Percentiles rank a stretch among this genome's conserved stretches.
Conservation (phyloP, 1,139 yeast genomes). For the Spathaspora jeffriesii region DNA sequence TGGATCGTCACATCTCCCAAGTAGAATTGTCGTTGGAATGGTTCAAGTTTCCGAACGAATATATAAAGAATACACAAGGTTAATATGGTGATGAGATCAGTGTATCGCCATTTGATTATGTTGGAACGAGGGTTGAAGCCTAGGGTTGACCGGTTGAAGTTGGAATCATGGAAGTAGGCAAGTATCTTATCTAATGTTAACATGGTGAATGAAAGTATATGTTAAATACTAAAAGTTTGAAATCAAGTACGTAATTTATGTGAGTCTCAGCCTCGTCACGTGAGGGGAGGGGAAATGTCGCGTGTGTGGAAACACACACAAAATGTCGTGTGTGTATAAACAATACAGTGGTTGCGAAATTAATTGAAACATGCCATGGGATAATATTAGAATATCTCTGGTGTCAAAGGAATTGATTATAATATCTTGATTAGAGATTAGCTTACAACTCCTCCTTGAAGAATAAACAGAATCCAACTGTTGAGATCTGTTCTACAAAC, state of each 20-base stretch:
- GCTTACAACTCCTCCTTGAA: too few species aligned
- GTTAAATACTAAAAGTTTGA: too few species aligned
- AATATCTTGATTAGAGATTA: too few species aligned
- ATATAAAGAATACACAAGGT: conserved; percentile 43
- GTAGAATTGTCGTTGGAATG: conserved; percentile 71
- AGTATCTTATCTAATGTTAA: neutral
- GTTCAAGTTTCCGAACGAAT: conserved; percentile 48
- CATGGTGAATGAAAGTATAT: neutral
- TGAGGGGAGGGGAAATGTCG: neutral
- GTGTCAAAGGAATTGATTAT: too few species aligned
- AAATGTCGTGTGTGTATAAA: too few species aligned
- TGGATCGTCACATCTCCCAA: conserved; percentile 47
- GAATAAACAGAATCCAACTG: too few species aligned
- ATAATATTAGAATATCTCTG: too few species aligned
- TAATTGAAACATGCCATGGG: neutral
- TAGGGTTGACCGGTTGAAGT: conserved; percentile 49
- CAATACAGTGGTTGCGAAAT: neutral
- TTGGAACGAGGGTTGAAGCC: conserved; percentile 30
- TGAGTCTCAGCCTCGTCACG: neutral
- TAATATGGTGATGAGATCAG: conserved; percentile 51
- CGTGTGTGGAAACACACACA: too few species aligned
- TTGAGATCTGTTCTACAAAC: too few species aligned
- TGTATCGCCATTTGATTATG: conserved; percentile 57
- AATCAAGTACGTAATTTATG: neutral
- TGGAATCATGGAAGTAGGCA: neutral